Base-by-base conservation (phyloP, 345 rosid species). In the Clausena lansium region DNA sequence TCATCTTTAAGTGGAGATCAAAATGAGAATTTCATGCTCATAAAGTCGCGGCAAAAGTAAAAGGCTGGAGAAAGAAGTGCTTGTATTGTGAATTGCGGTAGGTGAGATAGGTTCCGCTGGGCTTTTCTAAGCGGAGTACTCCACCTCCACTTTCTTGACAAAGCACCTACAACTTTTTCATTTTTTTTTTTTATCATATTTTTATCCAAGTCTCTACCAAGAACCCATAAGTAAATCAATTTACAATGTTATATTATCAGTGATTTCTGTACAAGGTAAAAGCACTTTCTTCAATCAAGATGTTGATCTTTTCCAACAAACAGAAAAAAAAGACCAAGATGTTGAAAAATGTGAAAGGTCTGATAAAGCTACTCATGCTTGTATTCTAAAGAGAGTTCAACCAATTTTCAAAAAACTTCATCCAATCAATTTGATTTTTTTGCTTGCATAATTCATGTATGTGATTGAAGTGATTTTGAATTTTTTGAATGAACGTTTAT, bases 201-300 rank as follows among this genome's bases (percentile, higher is more conserved):
- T 7, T 8, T 50, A 28, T 24, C 22, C 6, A 68, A 25, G 55
- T 27, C 30, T 62, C n/a, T 5, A 5, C 36, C 3, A 28, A 30
- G 22, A 62, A 5, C 36, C 28, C 0, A 24, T 24, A 24, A 13
- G 27, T 69, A 41, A 69, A 41, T 22, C 17, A 70, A 39, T 47
- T 50, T 70, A 19, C 15, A 32, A 24, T 13, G 54, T 24, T 32
- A 57, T 11, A 32, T 24, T 4, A 28, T 32, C 65, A 55, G 9
- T 33, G n/a, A 25, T 73, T 73, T 62, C 0, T 14, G 33, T 1
- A 33, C 1, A 35, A 36, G 17, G 5, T 7, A 65, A 36, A 36
- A 73, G 52, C 76, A 38, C 14, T 57, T n/a, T 72, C 64, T 14
- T n/a, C 50, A 71, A n/a, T 47, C 63, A 55, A 72, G 11, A 30